These are phyloP conservation scores for Euphorbia peplus DNA, from an alignment of 345 rosid species.

Conservation along the genomic window DNA sequence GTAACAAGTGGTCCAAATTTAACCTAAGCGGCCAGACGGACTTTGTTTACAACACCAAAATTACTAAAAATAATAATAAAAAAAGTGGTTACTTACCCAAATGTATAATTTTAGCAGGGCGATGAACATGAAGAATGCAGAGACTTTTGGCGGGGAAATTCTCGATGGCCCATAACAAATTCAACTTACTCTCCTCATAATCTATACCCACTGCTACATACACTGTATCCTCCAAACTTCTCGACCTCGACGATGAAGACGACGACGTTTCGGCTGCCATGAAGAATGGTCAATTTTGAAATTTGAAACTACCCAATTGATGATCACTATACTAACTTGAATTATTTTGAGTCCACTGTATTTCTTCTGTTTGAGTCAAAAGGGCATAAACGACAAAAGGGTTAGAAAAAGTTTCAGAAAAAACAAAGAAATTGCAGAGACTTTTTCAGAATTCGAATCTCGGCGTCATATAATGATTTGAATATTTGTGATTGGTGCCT, in stretches of 20 bases:
- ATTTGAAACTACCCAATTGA: too few relatives aligned
- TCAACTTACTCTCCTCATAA: slow-evolving; percentile 41
- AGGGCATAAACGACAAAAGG: too few relatives aligned
- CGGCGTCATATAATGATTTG: too few relatives aligned
- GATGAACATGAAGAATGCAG: slow-evolving; percentile 42
- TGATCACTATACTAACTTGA: too few relatives aligned
- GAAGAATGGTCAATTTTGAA: background rate
- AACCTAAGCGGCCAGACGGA: too few relatives aligned
- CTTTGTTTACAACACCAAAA: background rate
- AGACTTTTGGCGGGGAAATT: slow-evolving; percentile 40
- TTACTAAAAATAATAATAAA: too few relatives aligned
- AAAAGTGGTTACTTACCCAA: slow-evolving; percentile 14
- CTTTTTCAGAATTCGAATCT: too few relatives aligned
- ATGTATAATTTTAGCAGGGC: slow-evolving; percentile 7
- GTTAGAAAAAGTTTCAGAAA: too few relatives aligned
- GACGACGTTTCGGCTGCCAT: slow-evolving; percentile 14
- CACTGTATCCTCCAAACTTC: slow-evolving; percentile 34
- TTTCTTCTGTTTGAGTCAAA: too few relatives aligned
- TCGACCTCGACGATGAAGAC: slow-evolving; percentile 18
- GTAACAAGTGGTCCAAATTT: background rate
- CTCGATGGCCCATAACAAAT: slow-evolving; percentile 51
- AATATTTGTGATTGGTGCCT: too few relatives aligned
- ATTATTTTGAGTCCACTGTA: background rate
- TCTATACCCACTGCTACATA: slow-evolving; percentile 61
- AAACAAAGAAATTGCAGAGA: too few relatives aligned